phyloP scores from a whole-genome alignment of 352 stramenopile species.

The Halophytophthora batemanensis region DNA sequence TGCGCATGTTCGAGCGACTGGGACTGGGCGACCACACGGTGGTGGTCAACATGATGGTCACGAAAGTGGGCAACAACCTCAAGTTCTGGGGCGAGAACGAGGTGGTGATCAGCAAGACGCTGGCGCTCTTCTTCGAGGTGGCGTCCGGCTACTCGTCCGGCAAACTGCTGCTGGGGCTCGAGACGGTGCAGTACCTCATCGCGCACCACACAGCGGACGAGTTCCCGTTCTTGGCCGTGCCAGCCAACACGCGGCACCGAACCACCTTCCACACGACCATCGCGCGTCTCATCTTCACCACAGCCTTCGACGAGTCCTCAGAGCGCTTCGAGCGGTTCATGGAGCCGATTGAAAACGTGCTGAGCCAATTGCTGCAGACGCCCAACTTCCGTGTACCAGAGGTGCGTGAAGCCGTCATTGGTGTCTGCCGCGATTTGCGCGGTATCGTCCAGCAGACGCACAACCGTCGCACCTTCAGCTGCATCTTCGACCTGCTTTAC shows the following conservation, averaged over 20 bases:
- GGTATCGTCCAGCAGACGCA: slow-evolving; percentile 96
- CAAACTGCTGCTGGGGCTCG: slow-evolving; percentile 96
- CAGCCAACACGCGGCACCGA: slow-evolving; percentile 92
- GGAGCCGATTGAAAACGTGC: slow-evolving; percentile 87
- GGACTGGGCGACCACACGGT: slow-evolving; percentile 96
- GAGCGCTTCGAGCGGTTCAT: slow-evolving; percentile 97
- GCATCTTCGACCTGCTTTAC: slow-evolving; percentile 98
- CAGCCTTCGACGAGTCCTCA: slow-evolving; percentile 90
- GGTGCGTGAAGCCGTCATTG: slow-evolving; percentile 91
- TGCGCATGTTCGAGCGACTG: slow-evolving; percentile 97
- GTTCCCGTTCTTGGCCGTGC: slow-evolving; percentile 95
- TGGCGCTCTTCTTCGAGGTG: slow-evolving; percentile 97
- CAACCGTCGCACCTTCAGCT: slow-evolving; percentile 95
- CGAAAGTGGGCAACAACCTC: slow-evolving; percentile 98
- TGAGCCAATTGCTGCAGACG: slow-evolving; percentile 80
- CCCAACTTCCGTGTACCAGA: slow-evolving; percentile 70
- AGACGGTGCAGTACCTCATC: slow-evolving; percentile 97
- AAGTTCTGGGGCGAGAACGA: slow-evolving; percentile 98
- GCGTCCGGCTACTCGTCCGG: slow-evolving; percentile 95
- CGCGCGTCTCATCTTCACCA: slow-evolving; percentile 94
- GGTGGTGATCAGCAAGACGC: slow-evolving; percentile 94
- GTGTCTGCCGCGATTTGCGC: slow-evolving; percentile 95
- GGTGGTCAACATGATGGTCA: slow-evolving; percentile 98
- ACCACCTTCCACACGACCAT: slow-evolving; percentile 98
- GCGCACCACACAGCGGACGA: slow-evolving; percentile 95